A percentile compares a stretch with the other conserved stretches of the same genome.
Conservation (phyloP, 2,329 filamentous ascomycete species). For the Aspergillus jensenii region DNA sequence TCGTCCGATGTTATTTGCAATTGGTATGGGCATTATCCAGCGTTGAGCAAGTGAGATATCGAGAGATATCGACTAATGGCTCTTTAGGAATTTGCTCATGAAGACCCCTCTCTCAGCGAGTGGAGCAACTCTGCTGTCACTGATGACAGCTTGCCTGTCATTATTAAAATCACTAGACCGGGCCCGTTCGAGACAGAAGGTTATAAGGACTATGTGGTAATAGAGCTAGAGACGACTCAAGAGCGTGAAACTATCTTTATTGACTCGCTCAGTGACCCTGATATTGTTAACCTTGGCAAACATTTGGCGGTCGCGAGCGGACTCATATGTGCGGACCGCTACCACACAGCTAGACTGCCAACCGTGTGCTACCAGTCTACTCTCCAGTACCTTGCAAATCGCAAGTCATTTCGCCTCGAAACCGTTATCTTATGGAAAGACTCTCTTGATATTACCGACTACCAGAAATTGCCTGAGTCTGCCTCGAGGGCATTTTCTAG, state of each 20-base stretch:
- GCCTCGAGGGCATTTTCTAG: slow-evolving; percentile 25
- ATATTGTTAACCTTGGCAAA: slow-evolving; percentile 20
- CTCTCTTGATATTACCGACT: slow-evolving; percentile 27
- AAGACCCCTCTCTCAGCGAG: background rate
- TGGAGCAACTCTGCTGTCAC: background rate
- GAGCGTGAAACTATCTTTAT: slow-evolving; percentile 20
- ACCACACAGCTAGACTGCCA: slow-evolving; percentile 19
- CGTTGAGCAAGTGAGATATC: background rate
- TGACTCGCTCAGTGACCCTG: slow-evolving; percentile 16
- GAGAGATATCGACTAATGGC: background rate
- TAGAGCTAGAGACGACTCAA: slow-evolving; percentile 23
- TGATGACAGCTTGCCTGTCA: slow-evolving; percentile 19
- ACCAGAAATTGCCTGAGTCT: slow-evolving; percentile 17
- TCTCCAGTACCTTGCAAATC: slow-evolving; percentile 18
- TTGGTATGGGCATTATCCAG: slow-evolving; percentile 25
- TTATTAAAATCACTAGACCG: slow-evolving; percentile 14
- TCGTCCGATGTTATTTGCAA: slow-evolving; percentile 29
- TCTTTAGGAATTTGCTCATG: slow-evolving; percentile 20
- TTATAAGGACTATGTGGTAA: slow-evolving; percentile 14
- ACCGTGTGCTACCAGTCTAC: slow-evolving; percentile 34
- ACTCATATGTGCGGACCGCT: slow-evolving; percentile 27
- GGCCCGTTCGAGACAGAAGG: background rate
- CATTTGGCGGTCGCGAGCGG: slow-evolving; percentile 23
- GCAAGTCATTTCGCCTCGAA: slow-evolving; percentile 28
- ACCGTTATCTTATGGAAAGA: slow-evolving; percentile 36